A percentile compares a stretch with the other conserved stretches of the same genome.
These are phyloP conservation scores for Ceratobasidium sp. DNA, from an alignment of 1,284 basidiomycete genomes.

Conservation along the genomic window DNA sequence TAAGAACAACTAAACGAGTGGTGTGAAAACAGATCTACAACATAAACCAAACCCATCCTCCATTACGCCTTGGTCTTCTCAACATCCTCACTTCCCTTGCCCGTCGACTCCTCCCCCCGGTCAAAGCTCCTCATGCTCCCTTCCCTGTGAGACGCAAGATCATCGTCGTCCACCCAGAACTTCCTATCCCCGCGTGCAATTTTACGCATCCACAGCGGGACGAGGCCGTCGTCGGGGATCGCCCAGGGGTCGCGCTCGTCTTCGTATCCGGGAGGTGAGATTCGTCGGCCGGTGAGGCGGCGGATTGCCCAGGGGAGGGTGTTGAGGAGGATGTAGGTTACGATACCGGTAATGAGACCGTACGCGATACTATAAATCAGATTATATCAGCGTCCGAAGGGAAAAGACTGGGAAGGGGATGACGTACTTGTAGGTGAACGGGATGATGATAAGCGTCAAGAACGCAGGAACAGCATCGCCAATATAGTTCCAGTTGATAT, in stretches of 20 bases:
- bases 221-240: conserved; percentile 74
- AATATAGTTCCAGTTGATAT: conserved; percentile 91
- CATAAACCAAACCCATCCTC: not conserved
- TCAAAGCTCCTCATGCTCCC: conserved; percentile 15
- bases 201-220: conserved; percentile 76
- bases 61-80: conserved; percentile 23
- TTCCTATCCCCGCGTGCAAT: conserved; percentile 53
- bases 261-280: conserved; percentile 72
- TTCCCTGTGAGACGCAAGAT: conserved; percentile 1
- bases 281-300: conserved; percentile 69
- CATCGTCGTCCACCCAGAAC: conserved; percentile 53
- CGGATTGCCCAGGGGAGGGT: conserved; percentile 73
- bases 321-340: conserved; percentile 81
- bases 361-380: conserved; percentile 79
- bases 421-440: conserved; percentile 81
- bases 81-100: conserved; percentile 35
- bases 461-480: conserved; percentile 90
- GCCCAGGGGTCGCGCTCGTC: conserved; percentile 75
- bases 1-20: not conserved
- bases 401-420: conserved; percentile 40
- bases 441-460: conserved; percentile 80
- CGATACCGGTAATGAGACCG: conserved; percentile 82
- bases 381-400: conserved; percentile 32
- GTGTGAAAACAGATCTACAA: not conserved
- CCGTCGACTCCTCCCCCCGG: conserved; percentile 11